These are phyloP conservation scores for Pilaira anomala DNA, from an alignment of 192 early-diverging fungal genomes.

Conservation along the genomic window DNA sequence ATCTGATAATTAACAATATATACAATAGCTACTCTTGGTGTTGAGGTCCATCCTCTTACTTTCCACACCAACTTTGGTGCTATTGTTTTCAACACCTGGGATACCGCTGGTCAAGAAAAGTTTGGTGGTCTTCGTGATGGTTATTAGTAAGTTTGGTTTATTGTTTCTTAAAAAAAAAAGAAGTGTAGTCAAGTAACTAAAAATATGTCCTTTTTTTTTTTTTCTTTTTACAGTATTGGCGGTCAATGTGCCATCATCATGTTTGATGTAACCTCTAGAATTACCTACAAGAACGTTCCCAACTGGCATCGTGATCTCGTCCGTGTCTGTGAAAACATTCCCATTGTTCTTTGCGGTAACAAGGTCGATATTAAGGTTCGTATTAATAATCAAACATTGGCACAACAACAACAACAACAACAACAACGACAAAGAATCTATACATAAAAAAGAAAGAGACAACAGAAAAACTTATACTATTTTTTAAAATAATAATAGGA, in stretches of 20 bases:
- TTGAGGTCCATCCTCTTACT: slow-evolving; percentile 96
- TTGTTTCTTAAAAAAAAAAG: too few relatives aligned
- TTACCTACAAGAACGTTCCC: slow-evolving; percentile 99
- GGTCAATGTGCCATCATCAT: slow-evolving; percentile 99
- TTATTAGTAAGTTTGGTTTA: slow-evolving; percentile 95
- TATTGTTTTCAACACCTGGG: slow-evolving; percentile 99
- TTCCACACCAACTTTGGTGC: slow-evolving; percentile 98
- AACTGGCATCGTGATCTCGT: slow-evolving; percentile 99
- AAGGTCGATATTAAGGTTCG: slow-evolving; percentile 98
- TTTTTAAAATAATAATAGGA: slow-evolving; percentile 43
- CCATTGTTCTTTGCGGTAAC: slow-evolving; percentile 99
- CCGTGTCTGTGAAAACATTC: slow-evolving; percentile 99
- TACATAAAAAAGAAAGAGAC: background rate
- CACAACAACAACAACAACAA: background rate
- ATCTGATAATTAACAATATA: background rate
- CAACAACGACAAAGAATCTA: background rate
- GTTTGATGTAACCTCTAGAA: slow-evolving; percentile 99
- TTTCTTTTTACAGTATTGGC: slow-evolving; percentile 68
- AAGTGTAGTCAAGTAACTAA: too few relatives aligned
- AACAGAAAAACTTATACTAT: slow-evolving; percentile 22
- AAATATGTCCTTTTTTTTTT: background rate
- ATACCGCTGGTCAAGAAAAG: slow-evolving; percentile 99
- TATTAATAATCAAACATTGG: background rate
- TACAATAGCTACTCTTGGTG: slow-evolving; percentile 92
- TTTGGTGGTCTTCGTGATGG: slow-evolving; percentile 99